Evolutionary conservation across 192 early-diverging fungal genomes (phyloP).

Genomic region (Coemansia sp.): DNA sequence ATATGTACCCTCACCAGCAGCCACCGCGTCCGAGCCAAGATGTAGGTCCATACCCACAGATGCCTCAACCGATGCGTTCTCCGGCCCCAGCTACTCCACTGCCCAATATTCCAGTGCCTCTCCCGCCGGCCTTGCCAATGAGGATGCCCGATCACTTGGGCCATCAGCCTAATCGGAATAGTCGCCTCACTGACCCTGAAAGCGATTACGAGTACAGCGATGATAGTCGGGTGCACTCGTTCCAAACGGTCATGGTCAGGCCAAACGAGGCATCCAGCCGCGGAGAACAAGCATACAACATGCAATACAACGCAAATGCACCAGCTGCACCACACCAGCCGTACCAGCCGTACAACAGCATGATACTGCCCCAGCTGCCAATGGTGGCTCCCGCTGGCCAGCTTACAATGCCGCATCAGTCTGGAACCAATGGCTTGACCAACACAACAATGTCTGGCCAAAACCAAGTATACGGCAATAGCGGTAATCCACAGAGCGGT

Average conservation of each 20-base stretch:
- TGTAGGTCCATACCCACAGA: neutral
- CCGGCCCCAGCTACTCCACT: slow-evolving; percentile 1
- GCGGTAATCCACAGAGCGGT: neutral
- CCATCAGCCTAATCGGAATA: neutral
- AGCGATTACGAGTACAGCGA: slow-evolving; percentile 29
- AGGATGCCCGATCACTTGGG: neutral
- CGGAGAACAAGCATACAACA: neutral
- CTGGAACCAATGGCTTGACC: neutral
- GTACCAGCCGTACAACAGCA: slow-evolving; percentile 4
- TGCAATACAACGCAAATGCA: neutral
- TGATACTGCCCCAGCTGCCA: slow-evolving; percentile 9
- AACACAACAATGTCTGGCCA: neutral
- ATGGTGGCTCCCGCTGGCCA: slow-evolving; percentile 18
- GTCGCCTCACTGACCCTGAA: slow-evolving; percentile 14
- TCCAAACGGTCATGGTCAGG: slow-evolving; percentile 36
- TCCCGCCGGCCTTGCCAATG: neutral
- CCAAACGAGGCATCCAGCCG: neutral
- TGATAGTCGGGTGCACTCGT: slow-evolving; percentile 29
- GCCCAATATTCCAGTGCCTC: neutral
- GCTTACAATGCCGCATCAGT: slow-evolving; percentile 8
- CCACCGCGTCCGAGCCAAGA: neutral
- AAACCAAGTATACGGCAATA: neutral
- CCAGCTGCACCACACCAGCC: neutral
- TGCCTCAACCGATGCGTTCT: neutral
- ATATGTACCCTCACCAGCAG: neutral